phyloP scores from a whole-genome alignment of 257 asterid species.

The Avicennia marina region DNA sequence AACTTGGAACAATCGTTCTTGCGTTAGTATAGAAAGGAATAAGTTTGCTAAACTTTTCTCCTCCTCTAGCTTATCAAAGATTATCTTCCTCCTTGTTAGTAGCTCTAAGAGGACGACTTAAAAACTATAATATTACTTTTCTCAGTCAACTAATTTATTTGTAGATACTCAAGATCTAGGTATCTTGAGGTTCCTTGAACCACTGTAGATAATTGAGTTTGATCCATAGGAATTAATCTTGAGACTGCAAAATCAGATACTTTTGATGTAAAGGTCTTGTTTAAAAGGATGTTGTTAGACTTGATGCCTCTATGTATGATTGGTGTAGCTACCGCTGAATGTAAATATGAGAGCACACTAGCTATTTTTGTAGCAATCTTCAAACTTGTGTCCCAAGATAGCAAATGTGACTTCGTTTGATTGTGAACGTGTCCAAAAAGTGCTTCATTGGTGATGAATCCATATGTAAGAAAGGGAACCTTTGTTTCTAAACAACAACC shows the following conservation, averaged over 20 bases:
- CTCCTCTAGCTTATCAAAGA: slow-evolving; percentile 10
- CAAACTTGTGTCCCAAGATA: slow-evolving; percentile 14
- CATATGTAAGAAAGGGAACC: slow-evolving; percentile 23
- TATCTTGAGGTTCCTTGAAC: slow-evolving; percentile 22
- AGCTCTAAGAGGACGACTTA: slow-evolving; percentile 29
- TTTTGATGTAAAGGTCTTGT: too few species aligned
- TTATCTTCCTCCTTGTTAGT: slow-evolving; percentile 12
- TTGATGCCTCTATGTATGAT: too few species aligned
- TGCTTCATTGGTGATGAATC: too few species aligned
- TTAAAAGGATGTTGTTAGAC: too few species aligned
- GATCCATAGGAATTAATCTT: too few species aligned
- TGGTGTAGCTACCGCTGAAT: too few species aligned
- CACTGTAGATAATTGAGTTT: too few species aligned
- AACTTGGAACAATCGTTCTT: too few species aligned
- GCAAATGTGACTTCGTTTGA: background rate
- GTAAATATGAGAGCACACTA: too few species aligned
- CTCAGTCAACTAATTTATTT: slow-evolving; percentile 10
- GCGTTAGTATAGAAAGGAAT: too few species aligned
- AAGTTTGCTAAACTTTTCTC: too few species aligned
- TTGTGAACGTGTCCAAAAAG: slow-evolving; percentile 21
- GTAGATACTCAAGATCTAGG: slow-evolving; percentile 32
- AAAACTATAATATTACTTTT: slow-evolving; percentile 32
- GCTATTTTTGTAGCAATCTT: slow-evolving; percentile 21
- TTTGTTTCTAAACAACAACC: slow-evolving; percentile 27
- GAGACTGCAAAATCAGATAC: too few species aligned